A percentile compares a stretch with the other conserved stretches of the same genome.
These are phyloP conservation scores for Nasturtium officinale DNA, from an alignment of 345 rosid species.

Conservation along the genomic window DNA sequence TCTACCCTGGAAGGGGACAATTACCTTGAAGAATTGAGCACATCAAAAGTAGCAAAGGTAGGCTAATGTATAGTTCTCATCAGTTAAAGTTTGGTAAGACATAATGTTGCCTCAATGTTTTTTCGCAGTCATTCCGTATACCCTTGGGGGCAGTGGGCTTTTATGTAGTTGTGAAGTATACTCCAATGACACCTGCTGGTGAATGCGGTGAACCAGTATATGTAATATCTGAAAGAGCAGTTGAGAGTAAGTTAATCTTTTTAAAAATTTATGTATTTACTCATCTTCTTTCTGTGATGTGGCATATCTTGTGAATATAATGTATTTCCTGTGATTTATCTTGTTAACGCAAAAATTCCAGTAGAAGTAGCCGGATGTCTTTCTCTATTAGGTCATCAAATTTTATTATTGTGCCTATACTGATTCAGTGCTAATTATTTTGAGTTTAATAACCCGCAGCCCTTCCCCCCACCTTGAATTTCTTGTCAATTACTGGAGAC, in stretches of 20 bases:
- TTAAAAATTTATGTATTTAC: neutral
- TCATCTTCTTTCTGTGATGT: constrained; percentile 3
- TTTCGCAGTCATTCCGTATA: constrained; percentile 80
- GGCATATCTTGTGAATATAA: constrained; percentile 6
- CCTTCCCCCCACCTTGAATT: constrained; percentile 95
- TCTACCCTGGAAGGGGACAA: constrained; percentile 56
- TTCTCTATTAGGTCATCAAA: too few relatives aligned
- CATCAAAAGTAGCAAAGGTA: constrained; percentile 92
- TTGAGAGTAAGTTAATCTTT: constrained; percentile 68
- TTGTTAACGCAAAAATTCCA: neutral
- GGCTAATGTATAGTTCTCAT: constrained; percentile 22
- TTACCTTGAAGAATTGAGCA: constrained; percentile 79
- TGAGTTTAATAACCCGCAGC: constrained; percentile 53
- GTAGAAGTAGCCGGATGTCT: neutral
- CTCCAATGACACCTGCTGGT: constrained; percentile 86
- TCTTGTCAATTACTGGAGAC: constrained; percentile 91
- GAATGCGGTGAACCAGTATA: constrained; percentile 86
- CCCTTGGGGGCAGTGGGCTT: constrained; percentile 93
- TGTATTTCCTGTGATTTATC: neutral
- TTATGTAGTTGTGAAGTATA: constrained; percentile 77
- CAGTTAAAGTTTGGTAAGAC: constrained; percentile 2
- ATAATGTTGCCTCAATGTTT: constrained; percentile 27
- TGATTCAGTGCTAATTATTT: constrained; percentile 2
- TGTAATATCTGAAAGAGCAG: constrained; percentile 68
- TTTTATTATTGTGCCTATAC: neutral